phyloP scores from a whole-genome alignment of 352 stramenopile species.

The Phytophthora megakarya region DNA sequence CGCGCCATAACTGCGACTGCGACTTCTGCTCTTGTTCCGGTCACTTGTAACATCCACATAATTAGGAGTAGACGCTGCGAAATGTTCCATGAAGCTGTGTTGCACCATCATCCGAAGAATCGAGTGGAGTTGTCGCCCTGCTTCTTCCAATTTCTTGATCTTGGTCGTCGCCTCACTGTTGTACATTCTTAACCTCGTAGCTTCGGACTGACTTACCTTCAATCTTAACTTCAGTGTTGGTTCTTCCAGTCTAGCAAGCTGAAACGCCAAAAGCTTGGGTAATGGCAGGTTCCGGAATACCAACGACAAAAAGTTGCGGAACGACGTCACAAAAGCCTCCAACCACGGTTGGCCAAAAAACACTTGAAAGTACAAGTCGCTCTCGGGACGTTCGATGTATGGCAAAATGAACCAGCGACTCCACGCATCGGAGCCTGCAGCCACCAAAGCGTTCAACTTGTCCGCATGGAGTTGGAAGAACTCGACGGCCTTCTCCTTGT shows the following conservation, averaged over 20 bases:
- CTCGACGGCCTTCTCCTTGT: slow-evolving; percentile 70
- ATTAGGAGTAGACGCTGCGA: slow-evolving; percentile 28
- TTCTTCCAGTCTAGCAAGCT: slow-evolving; percentile 71
- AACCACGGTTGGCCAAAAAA: slow-evolving; percentile 82
- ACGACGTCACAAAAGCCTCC: slow-evolving; percentile 69
- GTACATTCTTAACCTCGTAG: slow-evolving; percentile 56
- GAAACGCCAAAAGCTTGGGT: slow-evolving; percentile 78
- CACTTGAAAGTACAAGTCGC: slow-evolving; percentile 71
- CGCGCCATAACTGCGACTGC: slow-evolving; percentile 29
- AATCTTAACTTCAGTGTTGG: slow-evolving; percentile 71
- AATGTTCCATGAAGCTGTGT: slow-evolving; percentile 71
- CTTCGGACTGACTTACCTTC: slow-evolving; percentile 75
- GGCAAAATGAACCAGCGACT: slow-evolving; percentile 84
- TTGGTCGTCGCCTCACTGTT: slow-evolving; percentile 56
- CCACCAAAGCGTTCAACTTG: slow-evolving; percentile 58
- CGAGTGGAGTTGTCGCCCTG: slow-evolving; percentile 58
- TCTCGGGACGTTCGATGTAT: slow-evolving; percentile 77
- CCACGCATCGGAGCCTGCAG: slow-evolving; percentile 55
- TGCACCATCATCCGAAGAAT: slow-evolving; percentile 73
- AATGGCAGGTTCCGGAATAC: slow-evolving; percentile 77
- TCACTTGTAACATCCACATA: slow-evolving; percentile 24
- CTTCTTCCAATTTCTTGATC: slow-evolving; percentile 70
- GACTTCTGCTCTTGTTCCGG: slow-evolving; percentile 33
- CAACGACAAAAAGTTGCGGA: slow-evolving; percentile 82
- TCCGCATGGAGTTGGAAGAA: slow-evolving; percentile 79